Percentiles rank a stretch among this genome's conserved stretches.
Conservation (phyloP, 2,329 filamentous ascomycete species). For the Alternaria sp. region DNA sequence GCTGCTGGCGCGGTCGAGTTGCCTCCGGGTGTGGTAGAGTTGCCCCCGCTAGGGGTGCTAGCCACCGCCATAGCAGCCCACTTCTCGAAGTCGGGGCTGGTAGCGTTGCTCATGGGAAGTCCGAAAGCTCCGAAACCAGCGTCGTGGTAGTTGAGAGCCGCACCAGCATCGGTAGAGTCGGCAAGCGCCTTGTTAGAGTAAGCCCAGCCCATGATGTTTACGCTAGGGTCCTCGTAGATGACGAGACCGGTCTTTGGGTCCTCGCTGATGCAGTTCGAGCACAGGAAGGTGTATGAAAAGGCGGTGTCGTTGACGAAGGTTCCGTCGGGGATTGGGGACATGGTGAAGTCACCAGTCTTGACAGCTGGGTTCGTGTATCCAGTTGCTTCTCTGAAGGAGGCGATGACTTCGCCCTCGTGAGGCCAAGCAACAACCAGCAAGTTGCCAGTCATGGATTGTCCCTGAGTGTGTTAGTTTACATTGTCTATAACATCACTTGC, state of each 20-base stretch:
- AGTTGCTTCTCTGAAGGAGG: conserved; percentile 56
- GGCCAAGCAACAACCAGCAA: conserved; percentile 65
- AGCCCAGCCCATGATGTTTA: conserved; percentile 47
- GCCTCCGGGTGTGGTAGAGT: conserved; percentile 42
- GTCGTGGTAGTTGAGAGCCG: conserved; percentile 41
- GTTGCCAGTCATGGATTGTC: conserved; percentile 59
- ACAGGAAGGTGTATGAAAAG: conserved; percentile 65
- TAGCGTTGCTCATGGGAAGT: conserved; percentile 38
- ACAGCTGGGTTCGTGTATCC: conserved; percentile 61
- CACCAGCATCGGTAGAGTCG: conserved; percentile 32
- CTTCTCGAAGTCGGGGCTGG: conserved; percentile 43
- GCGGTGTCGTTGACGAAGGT: conserved; percentile 64
- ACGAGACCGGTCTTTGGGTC: conserved; percentile 30
- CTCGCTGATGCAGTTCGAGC: conserved; percentile 50
- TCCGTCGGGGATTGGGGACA: conserved; percentile 60
- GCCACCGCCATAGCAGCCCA: conserved; percentile 47
- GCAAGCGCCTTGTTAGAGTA: conserved; percentile 37
- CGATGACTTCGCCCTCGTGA: conserved; percentile 57
- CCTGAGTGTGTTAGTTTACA: conserved; percentile 35
- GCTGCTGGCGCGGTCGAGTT: conserved; percentile 29
- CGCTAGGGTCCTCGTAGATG: conserved; percentile 33
- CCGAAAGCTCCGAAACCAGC: conserved; percentile 48
- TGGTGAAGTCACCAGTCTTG: conserved; percentile 54
- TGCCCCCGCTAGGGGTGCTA: conserved; percentile 27
- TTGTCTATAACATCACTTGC: background rate